Evolutionary conservation across 2,329 filamentous ascomycete species (phyloP), one percentile per base, ranked within the genome.

Genomic region (Botryotinia globosa): DNA sequence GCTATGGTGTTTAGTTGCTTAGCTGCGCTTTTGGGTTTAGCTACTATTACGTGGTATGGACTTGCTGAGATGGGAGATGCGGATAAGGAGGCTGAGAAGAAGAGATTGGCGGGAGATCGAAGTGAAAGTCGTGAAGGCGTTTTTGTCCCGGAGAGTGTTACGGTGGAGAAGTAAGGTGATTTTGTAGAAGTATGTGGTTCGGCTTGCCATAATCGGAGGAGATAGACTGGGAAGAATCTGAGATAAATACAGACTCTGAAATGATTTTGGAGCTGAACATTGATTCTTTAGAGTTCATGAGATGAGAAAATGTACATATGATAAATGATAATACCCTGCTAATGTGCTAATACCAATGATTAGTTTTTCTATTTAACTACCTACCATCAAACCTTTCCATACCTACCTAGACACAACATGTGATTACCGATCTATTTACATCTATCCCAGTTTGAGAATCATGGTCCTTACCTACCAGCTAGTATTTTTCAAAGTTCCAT

Each of bases 11-110:
- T 81, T 68, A 80, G 78, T 74, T 73, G 74, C 37, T 39, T 81
- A 29, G 74, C 78, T 32, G 79, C 79, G 34, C 59, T 81, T 3
- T 62, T 79, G 48, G 79, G 79, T 12, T 37, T 80, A 29, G 76
- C 76, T 32, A 76, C 76, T 16, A 80, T 80, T 54, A 63, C 74
- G 2, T 80, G 78, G 79, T 80, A 80, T 63, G 79, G 79, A 0
- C 45, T 79, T 54, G 78, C 77, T 9, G 79, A 80, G 71, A 79
- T 80, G 79, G 79, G 79, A 7, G 77, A 76, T 22, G 79, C 77
- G 4, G 77, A 74, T 48, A 75, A 68, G 44, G 75, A 68, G 10
- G 61, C 72, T 3, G 79, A 80, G 71, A 72, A 75, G 62, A 73
- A 66, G 5, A 74, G 79, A 34, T 39, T 72, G 12, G 65, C 54